Evolutionary conservation across 306 rosid species (phyloP).

Genomic region (Crataegus laevigata): DNA sequence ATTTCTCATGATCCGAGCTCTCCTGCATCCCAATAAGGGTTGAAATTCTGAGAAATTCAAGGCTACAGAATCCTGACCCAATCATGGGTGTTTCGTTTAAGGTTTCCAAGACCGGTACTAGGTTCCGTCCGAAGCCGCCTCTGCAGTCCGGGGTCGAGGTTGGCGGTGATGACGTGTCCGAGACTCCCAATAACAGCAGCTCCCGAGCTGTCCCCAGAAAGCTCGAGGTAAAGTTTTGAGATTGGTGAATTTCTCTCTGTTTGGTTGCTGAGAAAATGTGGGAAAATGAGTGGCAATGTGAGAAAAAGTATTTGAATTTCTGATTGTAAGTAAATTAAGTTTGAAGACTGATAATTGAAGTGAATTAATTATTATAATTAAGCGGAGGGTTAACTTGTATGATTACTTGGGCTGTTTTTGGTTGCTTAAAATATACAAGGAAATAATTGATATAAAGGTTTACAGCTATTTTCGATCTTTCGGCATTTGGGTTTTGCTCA

Average conservation of each 20-base stretch:
- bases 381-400: not conserved
- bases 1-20: constrained; percentile 12
- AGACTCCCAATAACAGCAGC: constrained; percentile 20
- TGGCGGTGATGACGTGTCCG: constrained; percentile 13
- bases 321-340: not conserved
- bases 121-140: constrained; percentile 38
- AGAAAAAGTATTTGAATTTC: not conserved
- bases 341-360: not conserved
- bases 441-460: not conserved
- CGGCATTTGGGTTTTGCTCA: not conserved
- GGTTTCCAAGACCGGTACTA: constrained; percentile 40
- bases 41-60: not conserved
- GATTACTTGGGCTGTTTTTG: not conserved
- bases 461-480: not conserved
- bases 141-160: constrained; percentile 23
- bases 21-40: not conserved
- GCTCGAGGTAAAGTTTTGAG: constrained; percentile 26
- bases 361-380: not conserved
- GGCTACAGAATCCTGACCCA: not conserved
- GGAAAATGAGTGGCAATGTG: not conserved
- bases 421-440: not conserved
- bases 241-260: not conserved
- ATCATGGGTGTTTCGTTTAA: constrained; percentile 52
- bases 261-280: not conserved
- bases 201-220: constrained; percentile 14